A percentile compares a stretch with the other conserved stretches of the same genome.
These are phyloP conservation scores for Tolypocladium tundrense DNA, from an alignment of 2,329 filamentous ascomycete species.

Conservation along the genomic window DNA sequence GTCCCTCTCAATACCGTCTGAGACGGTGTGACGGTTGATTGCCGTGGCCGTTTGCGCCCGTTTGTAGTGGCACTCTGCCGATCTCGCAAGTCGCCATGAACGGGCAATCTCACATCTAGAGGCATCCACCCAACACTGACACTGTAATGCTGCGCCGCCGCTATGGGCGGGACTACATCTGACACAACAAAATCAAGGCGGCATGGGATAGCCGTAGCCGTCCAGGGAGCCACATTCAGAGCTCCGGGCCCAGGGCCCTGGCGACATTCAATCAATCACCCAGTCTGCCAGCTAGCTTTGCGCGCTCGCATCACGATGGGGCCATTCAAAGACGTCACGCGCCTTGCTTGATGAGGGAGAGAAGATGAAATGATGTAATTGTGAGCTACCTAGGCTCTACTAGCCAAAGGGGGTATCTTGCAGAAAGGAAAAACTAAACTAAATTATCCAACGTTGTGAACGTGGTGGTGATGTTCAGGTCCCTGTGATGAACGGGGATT, in stretches of 20 bases:
- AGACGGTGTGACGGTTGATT: not conserved
- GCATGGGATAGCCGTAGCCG: not conserved
- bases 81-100: not conserved
- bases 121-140: not conserved
- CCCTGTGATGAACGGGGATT: not conserved
- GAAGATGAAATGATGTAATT: not conserved
- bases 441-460: not conserved
- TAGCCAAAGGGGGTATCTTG: conserved; percentile 3
- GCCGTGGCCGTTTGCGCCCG: not conserved
- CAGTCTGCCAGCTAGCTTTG: not conserved
- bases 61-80: not conserved
- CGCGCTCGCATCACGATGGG: not conserved
- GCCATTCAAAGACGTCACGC: not conserved
- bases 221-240: not conserved
- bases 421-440: not conserved
- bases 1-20: not conserved
- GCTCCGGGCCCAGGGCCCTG: not conserved
- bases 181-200: no score
- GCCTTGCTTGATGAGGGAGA: not conserved
- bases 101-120: not conserved
- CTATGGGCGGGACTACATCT: no score
- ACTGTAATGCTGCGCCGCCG: not conserved
- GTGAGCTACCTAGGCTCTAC: not conserved
- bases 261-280: not conserved
- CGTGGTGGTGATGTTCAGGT: not conserved